Base-by-base conservation (phyloP, 2,329 filamentous ascomycete species). In the Tolypocladium tundrense region DNA sequence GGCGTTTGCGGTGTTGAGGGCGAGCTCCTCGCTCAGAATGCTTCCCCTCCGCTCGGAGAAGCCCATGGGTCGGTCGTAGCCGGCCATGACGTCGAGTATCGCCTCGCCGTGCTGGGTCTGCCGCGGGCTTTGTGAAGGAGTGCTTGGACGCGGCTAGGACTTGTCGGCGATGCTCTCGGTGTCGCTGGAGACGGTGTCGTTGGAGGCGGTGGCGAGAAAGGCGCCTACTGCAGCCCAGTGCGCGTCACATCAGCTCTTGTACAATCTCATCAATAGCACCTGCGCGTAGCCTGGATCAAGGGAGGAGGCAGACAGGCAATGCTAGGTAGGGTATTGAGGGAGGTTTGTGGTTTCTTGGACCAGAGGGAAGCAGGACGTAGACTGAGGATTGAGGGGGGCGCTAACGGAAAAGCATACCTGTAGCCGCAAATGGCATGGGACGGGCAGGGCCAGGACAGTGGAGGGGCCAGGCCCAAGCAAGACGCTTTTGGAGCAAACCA, bases 31-130 rank as follows among this genome's bases (percentile, higher is more conserved):
- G 67, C 72, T 76, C 55, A 83, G 75, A 59, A 78, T 72, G 65
- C 82, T 86, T 60, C 82, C 82, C 70, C 84, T 77, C 66, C 84
- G 75, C 67, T 84, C 82, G 10, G 83, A 84, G 65, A 87, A 81
- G 70, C 83, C 83, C 62, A 82, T 72, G 41, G 82, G 79, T 66
- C 76, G 75, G 56, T 70, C 69, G 59, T 70, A 72, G 63, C 68
- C 68, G 62, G 68, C 71, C 71, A 73, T 73, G 67, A 57, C 54
- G 39, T 52, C 16, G 41, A 5, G 42, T 42, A 8, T 27, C 54
- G 55, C 27, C 24, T 40, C 21, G 14, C 10, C 39, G 42, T 37
- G 37, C 14, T 27, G 27, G 8, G 16, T 41, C 54, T 54, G 27
- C 16, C 51, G 27, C 51, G 13, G 42, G 33, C 19, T 19, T 13